Percentiles rank a stretch among this genome's conserved stretches.
These are phyloP conservation scores for Cadophora luteo-olivacea DNA, from an alignment of 2,329 filamentous ascomycete genomes.

Conservation along the genomic window DNA sequence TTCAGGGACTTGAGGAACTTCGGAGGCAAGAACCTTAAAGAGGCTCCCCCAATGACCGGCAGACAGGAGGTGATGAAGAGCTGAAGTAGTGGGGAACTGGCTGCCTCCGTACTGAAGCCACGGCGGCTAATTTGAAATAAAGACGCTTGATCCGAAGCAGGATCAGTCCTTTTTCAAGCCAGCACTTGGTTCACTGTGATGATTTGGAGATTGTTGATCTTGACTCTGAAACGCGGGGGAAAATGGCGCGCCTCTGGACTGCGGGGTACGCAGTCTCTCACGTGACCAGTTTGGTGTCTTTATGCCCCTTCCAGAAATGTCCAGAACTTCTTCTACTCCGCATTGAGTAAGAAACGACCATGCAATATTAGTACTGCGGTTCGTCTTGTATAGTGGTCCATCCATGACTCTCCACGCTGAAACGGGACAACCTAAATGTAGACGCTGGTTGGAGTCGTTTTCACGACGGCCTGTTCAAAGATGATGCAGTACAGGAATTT, in stretches of 20 bases:
- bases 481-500: too few species aligned
- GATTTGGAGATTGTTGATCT: neutral
- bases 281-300: neutral
- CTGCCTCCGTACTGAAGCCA: neutral
- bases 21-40: neutral
- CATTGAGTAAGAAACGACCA: too few species aligned
- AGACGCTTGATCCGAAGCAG: neutral
- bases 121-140: neutral
- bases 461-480: too few species aligned
- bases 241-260: neutral
- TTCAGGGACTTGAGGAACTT: neutral
- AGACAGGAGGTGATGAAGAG: neutral
- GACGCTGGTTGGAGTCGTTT: too few species aligned
- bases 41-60: neutral
- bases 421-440: too few species aligned
- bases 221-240: conserved; percentile 1
- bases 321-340: too few species aligned
- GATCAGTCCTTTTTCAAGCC: neutral
- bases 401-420: too few species aligned
- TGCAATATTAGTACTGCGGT: too few species aligned
- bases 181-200: neutral
- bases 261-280: neutral
- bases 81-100: neutral
- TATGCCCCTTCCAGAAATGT: too few species aligned
- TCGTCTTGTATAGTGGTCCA: too few species aligned